A percentile compares a stretch with the other conserved stretches of the same genome.
These are phyloP conservation scores for Leucosporidium scottii DNA, from an alignment of 768 basidiomycete genomes.

Conservation along the genomic window DNA sequence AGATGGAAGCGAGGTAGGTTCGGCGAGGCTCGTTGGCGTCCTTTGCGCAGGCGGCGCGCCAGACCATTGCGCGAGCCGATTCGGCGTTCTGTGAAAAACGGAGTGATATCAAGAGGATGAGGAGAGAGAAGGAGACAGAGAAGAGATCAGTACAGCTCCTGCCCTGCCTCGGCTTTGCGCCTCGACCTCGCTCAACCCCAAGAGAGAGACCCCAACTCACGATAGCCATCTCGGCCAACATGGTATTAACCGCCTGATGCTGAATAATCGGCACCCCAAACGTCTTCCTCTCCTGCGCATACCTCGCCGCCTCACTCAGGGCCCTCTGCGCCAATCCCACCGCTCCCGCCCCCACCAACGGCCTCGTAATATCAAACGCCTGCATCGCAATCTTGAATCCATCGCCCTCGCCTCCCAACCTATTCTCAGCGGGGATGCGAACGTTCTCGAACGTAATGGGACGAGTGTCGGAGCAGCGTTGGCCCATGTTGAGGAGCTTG, in stretches of 20 bases:
- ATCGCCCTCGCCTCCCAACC: slow-evolving; percentile 42
- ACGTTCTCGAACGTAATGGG: slow-evolving; percentile 43
- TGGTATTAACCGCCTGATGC: slow-evolving; percentile 43
- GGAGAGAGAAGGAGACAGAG: no score
- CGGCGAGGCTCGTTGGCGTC: slow-evolving; percentile 41
- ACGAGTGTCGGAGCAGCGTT: slow-evolving; percentile 44
- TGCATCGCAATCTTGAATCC: slow-evolving; percentile 41
- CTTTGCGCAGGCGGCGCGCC: slow-evolving; percentile 43
- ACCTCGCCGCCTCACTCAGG: slow-evolving; percentile 44
- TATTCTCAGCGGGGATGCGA: slow-evolving; percentile 38
- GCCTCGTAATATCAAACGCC: slow-evolving; percentile 46
- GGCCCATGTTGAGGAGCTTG: slow-evolving; percentile 45
- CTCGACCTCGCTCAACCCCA: no score
- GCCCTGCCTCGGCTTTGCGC: no score
- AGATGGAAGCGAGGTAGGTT: slow-evolving; percentile 46
- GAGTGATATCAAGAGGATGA: no score
- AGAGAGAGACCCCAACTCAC: not conserved
- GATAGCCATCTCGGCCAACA: slow-evolving; percentile 47
- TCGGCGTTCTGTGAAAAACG: slow-evolving; percentile 16
- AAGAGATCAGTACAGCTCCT: no score
- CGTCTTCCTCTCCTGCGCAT: slow-evolving; percentile 44
- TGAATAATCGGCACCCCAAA: slow-evolving; percentile 45
- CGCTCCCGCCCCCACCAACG: slow-evolving; percentile 44
- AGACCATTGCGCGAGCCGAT: slow-evolving; percentile 36
- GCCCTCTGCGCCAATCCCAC: slow-evolving; percentile 44